These are phyloP conservation scores for Penstemon barbatus DNA, from an alignment of 257 asterid species.

Conservation along the genomic window DNA sequence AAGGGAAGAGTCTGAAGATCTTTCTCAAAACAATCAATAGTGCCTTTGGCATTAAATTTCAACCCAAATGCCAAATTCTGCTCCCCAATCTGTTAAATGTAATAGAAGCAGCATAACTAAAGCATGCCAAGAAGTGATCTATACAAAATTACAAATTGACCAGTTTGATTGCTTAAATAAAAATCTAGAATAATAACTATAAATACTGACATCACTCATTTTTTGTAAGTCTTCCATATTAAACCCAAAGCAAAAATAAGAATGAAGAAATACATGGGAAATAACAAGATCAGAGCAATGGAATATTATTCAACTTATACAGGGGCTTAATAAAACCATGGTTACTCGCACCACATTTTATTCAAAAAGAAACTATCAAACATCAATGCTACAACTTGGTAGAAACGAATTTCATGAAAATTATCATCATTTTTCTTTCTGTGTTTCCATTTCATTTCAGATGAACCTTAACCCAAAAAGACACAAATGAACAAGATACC, in stretches of 20 bases:
- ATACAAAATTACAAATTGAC: neutral
- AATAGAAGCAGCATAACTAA: slow-evolving; percentile 25
- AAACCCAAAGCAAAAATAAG: slow-evolving; percentile 5
- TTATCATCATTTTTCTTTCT: neutral
- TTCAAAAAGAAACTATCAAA: too few relatives aligned
- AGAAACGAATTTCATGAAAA: too few relatives aligned
- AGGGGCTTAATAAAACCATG: too few relatives aligned
- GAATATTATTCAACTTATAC: neutral
- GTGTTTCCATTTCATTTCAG: neutral
- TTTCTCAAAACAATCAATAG: slow-evolving; percentile 76
- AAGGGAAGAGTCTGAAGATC: slow-evolving; percentile 55
- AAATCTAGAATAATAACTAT: neutral
- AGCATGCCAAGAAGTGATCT: slow-evolving; percentile 9
- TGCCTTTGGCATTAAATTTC: slow-evolving; percentile 77
- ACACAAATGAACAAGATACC: slow-evolving; percentile 38
- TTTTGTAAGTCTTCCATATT: too few relatives aligned
- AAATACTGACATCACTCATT: too few relatives aligned
- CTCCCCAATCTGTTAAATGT: slow-evolving; percentile 65
- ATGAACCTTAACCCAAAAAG: slow-evolving; percentile 1
- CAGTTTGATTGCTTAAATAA: neutral
- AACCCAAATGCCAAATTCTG: slow-evolving; percentile 76
- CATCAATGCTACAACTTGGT: too few relatives aligned
- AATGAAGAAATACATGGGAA: neutral
- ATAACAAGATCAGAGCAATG: slow-evolving; percentile 6
- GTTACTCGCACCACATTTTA: too few relatives aligned